phyloP scores from a whole-genome alignment of 768 basidiomycete genomes.

The Boletus rubropictus region DNA sequence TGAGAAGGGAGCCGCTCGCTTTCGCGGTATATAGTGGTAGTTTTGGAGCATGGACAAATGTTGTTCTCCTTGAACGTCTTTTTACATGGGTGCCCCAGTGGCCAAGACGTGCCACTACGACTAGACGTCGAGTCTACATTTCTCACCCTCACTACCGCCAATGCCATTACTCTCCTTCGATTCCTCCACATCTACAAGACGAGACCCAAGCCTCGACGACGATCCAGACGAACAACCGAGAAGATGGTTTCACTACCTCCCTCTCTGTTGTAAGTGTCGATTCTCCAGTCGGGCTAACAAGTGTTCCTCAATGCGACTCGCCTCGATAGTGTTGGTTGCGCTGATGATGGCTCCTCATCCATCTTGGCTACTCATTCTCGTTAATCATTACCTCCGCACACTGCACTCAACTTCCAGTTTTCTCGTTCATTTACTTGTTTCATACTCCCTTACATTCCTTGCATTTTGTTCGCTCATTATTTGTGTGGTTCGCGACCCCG shows the following conservation, averaged over 20 bases:
- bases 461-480: conserved; percentile 69
- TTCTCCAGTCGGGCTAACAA: neutral
- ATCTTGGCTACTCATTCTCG: conserved; percentile 60
- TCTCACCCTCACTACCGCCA: conserved; percentile 2
- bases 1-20: neutral
- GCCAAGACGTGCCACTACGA: neutral
- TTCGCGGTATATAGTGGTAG: neutral
- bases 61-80: neutral
- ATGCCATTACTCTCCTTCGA: conserved; percentile 31
- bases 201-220: conserved; percentile 18
- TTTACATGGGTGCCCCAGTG: no score
- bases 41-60: neutral
- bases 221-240: conserved; percentile 36
- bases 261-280: conserved; percentile 44
- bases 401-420: conserved; percentile 45
- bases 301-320: conserved; percentile 3
- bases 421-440: conserved; percentile 48
- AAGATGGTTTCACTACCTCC: conserved; percentile 54
- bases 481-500: conserved; percentile 70
- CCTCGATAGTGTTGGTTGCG: conserved; percentile 39
- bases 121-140: neutral
- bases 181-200: conserved; percentile 12
- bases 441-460: conserved; percentile 63
- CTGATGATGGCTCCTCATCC: conserved; percentile 71
- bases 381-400: conserved; percentile 59